These are phyloP conservation scores for Hemisphaericaspora subhashii DNA, from an alignment of 1,139 yeast genomes.

Conservation along the genomic window DNA sequence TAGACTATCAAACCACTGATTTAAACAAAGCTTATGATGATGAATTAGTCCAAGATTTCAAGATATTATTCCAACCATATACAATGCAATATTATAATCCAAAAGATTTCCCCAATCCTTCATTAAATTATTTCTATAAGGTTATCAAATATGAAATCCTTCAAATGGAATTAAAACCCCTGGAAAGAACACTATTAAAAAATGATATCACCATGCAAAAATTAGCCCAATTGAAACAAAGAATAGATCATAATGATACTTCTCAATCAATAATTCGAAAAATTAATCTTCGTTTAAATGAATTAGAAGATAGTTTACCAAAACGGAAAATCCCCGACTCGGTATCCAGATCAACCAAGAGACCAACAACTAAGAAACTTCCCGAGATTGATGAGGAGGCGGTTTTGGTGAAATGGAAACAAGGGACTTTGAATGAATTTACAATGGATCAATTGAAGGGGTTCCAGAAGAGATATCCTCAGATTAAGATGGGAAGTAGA, in stretches of 20 bases:
- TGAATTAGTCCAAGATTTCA: slow-evolving; percentile 18
- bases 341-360: slow-evolving; percentile 16
- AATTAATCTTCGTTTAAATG: slow-evolving; percentile 19
- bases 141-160: slow-evolving; percentile 66
- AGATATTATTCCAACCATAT: slow-evolving; percentile 17
- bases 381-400: slow-evolving; percentile 34
- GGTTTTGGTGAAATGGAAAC: slow-evolving; percentile 41
- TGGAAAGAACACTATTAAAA: slow-evolving; percentile 19
- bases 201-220: slow-evolving; percentile 20
- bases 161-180: slow-evolving; percentile 52
- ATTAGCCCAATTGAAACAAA: slow-evolving; percentile 13
- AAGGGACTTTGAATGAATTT: slow-evolving; percentile 31
- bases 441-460: slow-evolving; percentile 41
- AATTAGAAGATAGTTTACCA: slow-evolving; percentile 13
- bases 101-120: slow-evolving; percentile 61
- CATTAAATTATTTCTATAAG: slow-evolving; percentile 64
- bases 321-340: slow-evolving; percentile 22
- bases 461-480: slow-evolving; percentile 34
- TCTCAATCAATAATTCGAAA: slow-evolving; percentile 14
- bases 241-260: slow-evolving; percentile 11
- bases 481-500: slow-evolving; percentile 35
- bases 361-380: slow-evolving; percentile 17
- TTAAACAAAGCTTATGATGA: slow-evolving; percentile 12
- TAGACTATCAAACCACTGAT: slow-evolving; percentile 12
- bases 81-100: slow-evolving; percentile 49